Evolutionary conservation across 352 stramenopile species (phyloP).

Genomic region (Blastocystis sp.): DNA sequence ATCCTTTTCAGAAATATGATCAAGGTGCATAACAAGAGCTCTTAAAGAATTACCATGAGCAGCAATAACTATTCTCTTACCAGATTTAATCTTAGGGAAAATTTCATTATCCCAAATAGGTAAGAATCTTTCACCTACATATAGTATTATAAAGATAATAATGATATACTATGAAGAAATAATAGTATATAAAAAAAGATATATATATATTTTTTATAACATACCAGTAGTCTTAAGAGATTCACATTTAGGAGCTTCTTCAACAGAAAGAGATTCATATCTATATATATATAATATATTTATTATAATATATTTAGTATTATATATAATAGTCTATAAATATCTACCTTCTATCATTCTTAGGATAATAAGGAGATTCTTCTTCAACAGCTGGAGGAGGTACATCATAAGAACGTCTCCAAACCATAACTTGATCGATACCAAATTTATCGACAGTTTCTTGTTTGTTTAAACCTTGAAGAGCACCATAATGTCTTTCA

Average conservation of each 20-base stretch:
- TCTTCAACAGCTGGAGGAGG: conserved; percentile 69
- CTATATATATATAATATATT: too few relatives aligned
- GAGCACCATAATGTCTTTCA: conserved; percentile 83
- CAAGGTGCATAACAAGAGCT: conserved; percentile 88
- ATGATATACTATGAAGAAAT: too few relatives aligned
- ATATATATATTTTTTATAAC: too few relatives aligned
- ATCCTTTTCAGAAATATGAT: conserved; percentile 80
- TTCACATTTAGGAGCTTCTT: conserved; percentile 47
- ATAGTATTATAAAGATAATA: too few relatives aligned
- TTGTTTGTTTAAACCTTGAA: conserved; percentile 92
- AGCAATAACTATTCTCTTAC: conserved; percentile 82
- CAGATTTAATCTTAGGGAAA: conserved; percentile 67
- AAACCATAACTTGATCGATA: conserved; percentile 81
- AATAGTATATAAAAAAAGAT: too few relatives aligned
- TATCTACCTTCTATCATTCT: too few relatives aligned
- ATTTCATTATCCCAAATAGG: conserved; percentile 79
- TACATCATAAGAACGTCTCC: conserved; percentile 86
- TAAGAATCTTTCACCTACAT: conserved; percentile 74
- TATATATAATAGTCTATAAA: too few relatives aligned
- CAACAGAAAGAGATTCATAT: conserved; percentile 45
- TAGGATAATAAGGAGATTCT: neutral
- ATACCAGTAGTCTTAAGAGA: conserved; percentile 67
- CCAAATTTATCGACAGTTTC: conserved; percentile 91
- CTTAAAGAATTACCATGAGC: conserved; percentile 89
- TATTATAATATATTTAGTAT: too few relatives aligned